phyloP scores from a whole-genome alignment of 805 yeast species.

The Metschnikowia sp. region DNA sequence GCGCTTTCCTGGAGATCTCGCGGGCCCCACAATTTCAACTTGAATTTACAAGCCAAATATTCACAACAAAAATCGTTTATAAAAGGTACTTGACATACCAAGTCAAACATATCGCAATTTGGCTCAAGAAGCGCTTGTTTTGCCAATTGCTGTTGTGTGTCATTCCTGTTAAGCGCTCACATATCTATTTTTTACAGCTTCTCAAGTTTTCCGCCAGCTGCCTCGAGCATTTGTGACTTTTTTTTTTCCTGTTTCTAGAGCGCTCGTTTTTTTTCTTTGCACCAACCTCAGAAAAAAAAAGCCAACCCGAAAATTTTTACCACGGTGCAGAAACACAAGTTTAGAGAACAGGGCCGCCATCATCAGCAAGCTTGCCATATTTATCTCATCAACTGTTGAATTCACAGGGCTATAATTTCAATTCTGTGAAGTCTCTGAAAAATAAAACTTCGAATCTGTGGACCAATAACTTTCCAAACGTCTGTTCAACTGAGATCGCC shows the following conservation, averaged over 20 bases:
- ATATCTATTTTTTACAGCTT: slow-evolving; percentile 3
- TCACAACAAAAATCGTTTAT: too few relatives aligned
- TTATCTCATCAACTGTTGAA: background rate
- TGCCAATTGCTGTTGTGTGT: background rate
- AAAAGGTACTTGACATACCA: too few relatives aligned
- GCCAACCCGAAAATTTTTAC: slow-evolving; percentile 10
- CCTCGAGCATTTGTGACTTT: slow-evolving; percentile 9
- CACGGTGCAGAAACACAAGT: slow-evolving; percentile 10
- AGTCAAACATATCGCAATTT: too few relatives aligned
- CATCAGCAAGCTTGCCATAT: background rate
- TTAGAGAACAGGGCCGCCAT: slow-evolving; percentile 1
- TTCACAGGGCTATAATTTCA: background rate
- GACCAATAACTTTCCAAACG: too few relatives aligned
- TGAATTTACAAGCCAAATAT: too few relatives aligned
- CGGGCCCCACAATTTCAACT: too few relatives aligned
- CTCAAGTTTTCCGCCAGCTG: slow-evolving; percentile 1
- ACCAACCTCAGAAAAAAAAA: slow-evolving; percentile 6
- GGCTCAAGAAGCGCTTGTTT: too few relatives aligned
- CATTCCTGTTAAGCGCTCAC: background rate
- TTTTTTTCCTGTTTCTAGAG: slow-evolving; percentile 3
- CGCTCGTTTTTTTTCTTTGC: slow-evolving; percentile 6
- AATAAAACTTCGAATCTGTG: too few relatives aligned
- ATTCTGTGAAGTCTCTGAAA: background rate
- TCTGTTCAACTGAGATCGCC: too few relatives aligned
- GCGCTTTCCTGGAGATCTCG: too few relatives aligned